Base-by-base conservation (phyloP, 1,284 basidiomycete genomes). In the Heterobasidion annosum region DNA sequence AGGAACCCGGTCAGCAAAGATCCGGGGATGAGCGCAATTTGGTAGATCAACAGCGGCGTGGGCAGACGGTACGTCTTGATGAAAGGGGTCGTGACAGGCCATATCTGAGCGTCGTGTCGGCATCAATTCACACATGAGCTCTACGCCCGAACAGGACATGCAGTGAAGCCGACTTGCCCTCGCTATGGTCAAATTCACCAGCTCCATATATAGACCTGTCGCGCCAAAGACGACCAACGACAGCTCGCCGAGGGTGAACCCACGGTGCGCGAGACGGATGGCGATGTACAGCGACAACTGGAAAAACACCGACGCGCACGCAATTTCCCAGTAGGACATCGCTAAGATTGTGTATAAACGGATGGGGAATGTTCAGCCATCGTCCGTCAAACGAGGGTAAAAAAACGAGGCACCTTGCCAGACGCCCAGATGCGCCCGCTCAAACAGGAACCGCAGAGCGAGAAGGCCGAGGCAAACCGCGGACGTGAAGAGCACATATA, bases 161-260 rank as follows among this genome's bases (percentile, higher is more conserved):
- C 12, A 47, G 19, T 16, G 48, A 48, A 46, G 51, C 15, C 50
- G 12, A 70, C 85, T 55, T 65, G 93, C 92, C 68, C 80, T 79
- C 52, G 88, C 84, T 51, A 83, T 82, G 1, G 92, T 95, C 56
- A 95, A 67, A 63, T 90, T 91, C 56, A 93, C 71, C 18, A 86
- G 75, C 67, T 99, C 97, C 74, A 94, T 85, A 62, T 85, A 88
- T 37, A 99, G 67, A 1, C 88, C 87, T 1, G 93, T 91, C 15
- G 91, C 93, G 46, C 93, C 90, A 60, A 91, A 90, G 42, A 88
- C 87, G 13, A 97, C 89, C 19, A 98, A 73, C 16, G 86, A 87
- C 9, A 98, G 79, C 68, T 99, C 97, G 49, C 97, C 97, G 1
- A 99, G 77, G 0, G 96, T 99, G 69, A 98, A 96, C 12, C 91